Conservation (phyloP, 2,329 filamentous ascomycete species). For the Pseudogymnoascus sp. region DNA sequence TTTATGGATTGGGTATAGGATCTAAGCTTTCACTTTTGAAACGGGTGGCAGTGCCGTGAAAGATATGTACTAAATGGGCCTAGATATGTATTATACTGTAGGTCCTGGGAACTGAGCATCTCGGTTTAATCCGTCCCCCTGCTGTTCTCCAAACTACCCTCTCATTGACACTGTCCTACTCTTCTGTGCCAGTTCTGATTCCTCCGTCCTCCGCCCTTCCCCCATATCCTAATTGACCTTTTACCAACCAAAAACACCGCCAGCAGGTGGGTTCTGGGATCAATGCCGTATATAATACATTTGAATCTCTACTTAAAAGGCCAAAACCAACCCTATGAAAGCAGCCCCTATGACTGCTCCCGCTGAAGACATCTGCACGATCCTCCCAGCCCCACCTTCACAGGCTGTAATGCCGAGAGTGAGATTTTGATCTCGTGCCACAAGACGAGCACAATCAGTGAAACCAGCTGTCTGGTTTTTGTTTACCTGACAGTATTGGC, state of each 20-base stretch:
- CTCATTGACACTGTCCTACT: no score
- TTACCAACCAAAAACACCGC: neutral
- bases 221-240: neutral
- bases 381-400: neutral
- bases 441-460: neutral
- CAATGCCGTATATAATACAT: neutral
- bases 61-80: neutral
- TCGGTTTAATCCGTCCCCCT: neutral
- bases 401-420: neutral
- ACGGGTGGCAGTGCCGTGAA: neutral
- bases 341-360: neutral
- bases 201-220: neutral
- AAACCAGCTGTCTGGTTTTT: neutral
- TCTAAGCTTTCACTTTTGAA: neutral
- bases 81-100: neutral
- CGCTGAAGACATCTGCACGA: neutral
- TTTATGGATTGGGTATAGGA: slow-evolving; percentile 8
- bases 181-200: neutral
- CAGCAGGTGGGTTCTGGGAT: neutral
- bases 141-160: no score
- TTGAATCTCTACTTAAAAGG: neutral
- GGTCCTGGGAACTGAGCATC: neutral
- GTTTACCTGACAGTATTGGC: neutral
- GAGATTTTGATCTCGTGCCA: neutral
- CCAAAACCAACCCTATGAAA: neutral